phyloP scores from a whole-genome alignment of 495 filamentous ascomycete species.

The Penicillium psychrofluorescens region DNA sequence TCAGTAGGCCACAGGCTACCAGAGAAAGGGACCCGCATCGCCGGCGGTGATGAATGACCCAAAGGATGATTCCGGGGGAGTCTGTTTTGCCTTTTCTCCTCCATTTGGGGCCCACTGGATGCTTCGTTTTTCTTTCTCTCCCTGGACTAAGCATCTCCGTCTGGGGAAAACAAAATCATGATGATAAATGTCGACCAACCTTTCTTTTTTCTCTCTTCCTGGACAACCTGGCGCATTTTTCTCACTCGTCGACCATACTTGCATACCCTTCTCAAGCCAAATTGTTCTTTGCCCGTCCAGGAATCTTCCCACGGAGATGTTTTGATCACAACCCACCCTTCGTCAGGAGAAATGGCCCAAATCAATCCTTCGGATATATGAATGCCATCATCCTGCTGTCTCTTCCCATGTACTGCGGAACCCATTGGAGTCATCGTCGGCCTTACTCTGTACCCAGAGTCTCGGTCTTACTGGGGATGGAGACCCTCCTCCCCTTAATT shows the following conservation, averaged over 20 bases:
- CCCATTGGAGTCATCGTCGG: too few relatives aligned
- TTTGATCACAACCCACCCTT: conserved; percentile 5
- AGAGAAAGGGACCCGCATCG: conserved; percentile 35
- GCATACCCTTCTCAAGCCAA: conserved; percentile 2
- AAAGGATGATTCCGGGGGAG: not conserved
- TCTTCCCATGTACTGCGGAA: conserved; percentile 5
- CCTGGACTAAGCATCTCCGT: too few relatives aligned
- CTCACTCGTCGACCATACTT: conserved; percentile 4
- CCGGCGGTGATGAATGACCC: conserved; percentile 23
- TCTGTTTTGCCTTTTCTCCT: not conserved
- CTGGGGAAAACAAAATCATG: not conserved
- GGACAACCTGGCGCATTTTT: conserved; percentile 5
- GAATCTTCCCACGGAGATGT: conserved; percentile 4
- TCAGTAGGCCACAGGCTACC: conserved; percentile 33
- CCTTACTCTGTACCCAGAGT: too few relatives aligned
- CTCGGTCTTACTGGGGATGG: conserved; percentile 3
- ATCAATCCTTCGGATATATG: conserved; percentile 8
- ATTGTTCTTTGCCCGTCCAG: conserved; percentile 4
- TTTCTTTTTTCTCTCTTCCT: conserved; percentile 8
- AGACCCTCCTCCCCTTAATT: too few relatives aligned
- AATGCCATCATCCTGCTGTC: conserved; percentile 2
- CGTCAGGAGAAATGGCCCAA: conserved; percentile 2
- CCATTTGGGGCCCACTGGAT: conserved; percentile 10
- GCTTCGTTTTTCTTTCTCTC: conserved; percentile 5
- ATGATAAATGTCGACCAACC: conserved; percentile 3